Evolutionary conservation across 352 stramenopile species (phyloP), one percentile per base, ranked within the genome.

Genomic region (Phytophthora tubulina): DNA sequence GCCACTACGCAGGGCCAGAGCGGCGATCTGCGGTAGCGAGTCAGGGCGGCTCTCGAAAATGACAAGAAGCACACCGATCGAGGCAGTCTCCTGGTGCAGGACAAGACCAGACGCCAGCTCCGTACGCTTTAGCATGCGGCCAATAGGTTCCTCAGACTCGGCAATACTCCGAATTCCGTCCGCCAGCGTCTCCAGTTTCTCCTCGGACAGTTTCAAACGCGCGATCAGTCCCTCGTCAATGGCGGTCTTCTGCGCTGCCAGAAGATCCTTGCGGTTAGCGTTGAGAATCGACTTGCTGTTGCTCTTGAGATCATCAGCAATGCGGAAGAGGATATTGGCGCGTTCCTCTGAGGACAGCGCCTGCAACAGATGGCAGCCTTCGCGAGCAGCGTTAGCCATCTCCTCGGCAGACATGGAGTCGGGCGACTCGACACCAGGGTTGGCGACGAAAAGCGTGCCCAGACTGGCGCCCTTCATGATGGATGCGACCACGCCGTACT

Each of bases 11-110:
- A 99, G 80, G 27, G 96, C 96, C 1, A 99, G 89, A 10, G 96
- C 90, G 11, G 97, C 94, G 72, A 99, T 99, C 86, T 99, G 96
- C 17, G 95, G 93, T 30, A 98, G 70, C 21, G 90, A 99, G 77
- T 99, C 97, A 11, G 98, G 98, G 14, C 98, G 84, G 61, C 92
- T 98, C 80, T 99, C 98, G 69, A 99, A 99, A 67, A 99, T 98
- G 49, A 99, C 96, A 61, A 99, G 95, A 8, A 99, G 74, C 33
- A 99, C 97, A 32, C 98, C 98, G 72, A 99, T 99, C 14, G 98
- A 93, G 0, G 96, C 89, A 4, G 96, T 99, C 59, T 98, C 95
- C 65, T 98, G 92, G 52, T 97, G 93, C 39, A 99, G 82, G 15
- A 96, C 76, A n/a, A 99, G 80, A 17, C 96, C 96, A 41, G 91